Conservation (phyloP, 2,329 filamentous ascomycete species). For the Cryphonectria nitschkei region DNA sequence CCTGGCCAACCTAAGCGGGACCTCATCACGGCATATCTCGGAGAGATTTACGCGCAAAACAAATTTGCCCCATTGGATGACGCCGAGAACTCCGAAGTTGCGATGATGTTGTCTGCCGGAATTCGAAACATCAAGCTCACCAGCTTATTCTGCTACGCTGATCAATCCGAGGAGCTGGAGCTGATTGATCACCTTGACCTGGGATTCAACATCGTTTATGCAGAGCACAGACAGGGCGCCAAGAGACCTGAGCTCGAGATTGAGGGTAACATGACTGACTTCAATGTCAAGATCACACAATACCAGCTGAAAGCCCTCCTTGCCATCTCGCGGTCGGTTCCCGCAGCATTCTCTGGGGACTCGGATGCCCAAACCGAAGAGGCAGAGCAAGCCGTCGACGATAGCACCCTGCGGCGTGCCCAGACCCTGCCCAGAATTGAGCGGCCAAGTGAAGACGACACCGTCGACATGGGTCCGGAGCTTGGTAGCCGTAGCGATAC, state of each 20-base stretch:
- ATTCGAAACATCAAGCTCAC: conserved; percentile 91
- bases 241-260: conserved; percentile 91
- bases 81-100: conserved; percentile 70
- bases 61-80: conserved; percentile 86
- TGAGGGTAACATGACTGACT: conserved; percentile 87
- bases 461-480: conserved; percentile 69
- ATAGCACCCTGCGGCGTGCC: conserved; percentile 54
- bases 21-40: conserved; percentile 86
- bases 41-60: conserved; percentile 97
- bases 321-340: conserved; percentile 85
- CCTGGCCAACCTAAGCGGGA: conserved; percentile 75
- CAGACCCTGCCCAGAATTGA: conserved; percentile 51
- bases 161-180: conserved; percentile 82
- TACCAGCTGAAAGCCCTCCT: conserved; percentile 89
- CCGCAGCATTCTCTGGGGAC: conserved; percentile 81
- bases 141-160: conserved; percentile 82
- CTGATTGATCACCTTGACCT: conserved; percentile 97
- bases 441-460: conserved; percentile 47
- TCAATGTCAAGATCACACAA: conserved; percentile 88
- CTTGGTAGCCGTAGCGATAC: conserved; percentile 68
- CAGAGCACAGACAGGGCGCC: conserved; percentile 77
- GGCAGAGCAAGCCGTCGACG: conserved; percentile 73
- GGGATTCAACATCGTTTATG: conserved; percentile 87
- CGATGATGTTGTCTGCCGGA: conserved; percentile 88
- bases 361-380: conserved; percentile 72